phyloP scores from a whole-genome alignment of 179 eudicot species.

The Silene vulgaris region DNA sequence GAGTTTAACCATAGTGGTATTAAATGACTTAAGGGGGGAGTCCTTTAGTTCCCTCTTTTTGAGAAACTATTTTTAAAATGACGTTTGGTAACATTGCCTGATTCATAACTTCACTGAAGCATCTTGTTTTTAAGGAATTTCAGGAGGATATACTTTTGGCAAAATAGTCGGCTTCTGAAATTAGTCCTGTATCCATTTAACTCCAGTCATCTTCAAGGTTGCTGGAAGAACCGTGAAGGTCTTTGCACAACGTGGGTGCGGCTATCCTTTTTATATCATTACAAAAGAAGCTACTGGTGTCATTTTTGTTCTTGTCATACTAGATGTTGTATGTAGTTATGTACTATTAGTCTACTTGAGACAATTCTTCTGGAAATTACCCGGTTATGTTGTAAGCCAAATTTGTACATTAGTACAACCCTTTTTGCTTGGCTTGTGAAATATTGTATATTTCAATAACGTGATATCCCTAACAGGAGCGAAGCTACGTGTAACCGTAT shows the following conservation, averaged over 20 bases:
- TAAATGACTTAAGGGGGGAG: neutral
- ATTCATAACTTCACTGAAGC: neutral
- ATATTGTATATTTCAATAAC: neutral
- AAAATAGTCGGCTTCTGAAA: conserved; percentile 17
- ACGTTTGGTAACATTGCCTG: neutral
- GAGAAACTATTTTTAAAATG: neutral
- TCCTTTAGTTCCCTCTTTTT: neutral
- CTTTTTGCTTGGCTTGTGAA: conserved; percentile 2
- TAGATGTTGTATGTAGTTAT: conserved; percentile 5
- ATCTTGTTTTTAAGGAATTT: conserved; percentile 13
- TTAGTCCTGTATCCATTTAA: conserved; percentile 11
- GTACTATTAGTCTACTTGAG: neutral
- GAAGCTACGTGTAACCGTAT: too few species aligned
- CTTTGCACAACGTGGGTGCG: neutral
- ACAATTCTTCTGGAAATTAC: neutral
- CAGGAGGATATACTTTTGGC: conserved; percentile 3
- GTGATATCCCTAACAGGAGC: too few species aligned
- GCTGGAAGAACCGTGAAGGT: neutral
- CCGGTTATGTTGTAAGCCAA: conserved; percentile 1
- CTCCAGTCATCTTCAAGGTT: conserved; percentile 6
- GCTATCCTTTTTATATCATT: neutral
- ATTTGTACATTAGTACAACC: conserved; percentile 16
- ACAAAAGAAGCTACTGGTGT: conserved; percentile 6
- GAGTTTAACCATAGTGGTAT: neutral
- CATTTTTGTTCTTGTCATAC: conserved; percentile 15